Conservation (phyloP, 495 filamentous ascomycete species). For the Aspergillus taichungensis region DNA sequence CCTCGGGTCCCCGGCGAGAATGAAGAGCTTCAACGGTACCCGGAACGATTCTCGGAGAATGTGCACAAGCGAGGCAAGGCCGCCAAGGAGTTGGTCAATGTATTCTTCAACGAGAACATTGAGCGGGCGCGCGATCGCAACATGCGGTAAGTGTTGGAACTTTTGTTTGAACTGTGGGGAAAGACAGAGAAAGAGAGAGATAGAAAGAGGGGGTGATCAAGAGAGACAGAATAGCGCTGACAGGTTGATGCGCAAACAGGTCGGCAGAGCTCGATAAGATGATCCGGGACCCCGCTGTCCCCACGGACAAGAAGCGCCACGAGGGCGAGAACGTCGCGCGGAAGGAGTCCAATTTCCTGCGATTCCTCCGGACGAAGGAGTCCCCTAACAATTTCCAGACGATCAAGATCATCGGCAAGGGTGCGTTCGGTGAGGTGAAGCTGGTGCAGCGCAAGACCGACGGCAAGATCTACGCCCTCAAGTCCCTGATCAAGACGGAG, state of each 20-base stretch:
- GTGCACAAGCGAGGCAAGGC: constrained; percentile 66
- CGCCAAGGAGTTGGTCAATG: constrained; percentile 55
- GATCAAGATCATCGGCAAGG: constrained; percentile 96
- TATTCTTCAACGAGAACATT: constrained; percentile 95
- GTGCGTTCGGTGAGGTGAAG: constrained; percentile 96
- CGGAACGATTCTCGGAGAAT: constrained; percentile 70
- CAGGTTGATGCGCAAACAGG: constrained; percentile 32
- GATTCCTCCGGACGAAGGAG: constrained; percentile 88
- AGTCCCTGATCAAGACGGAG: constrained; percentile 94
- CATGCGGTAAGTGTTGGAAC: constrained; percentile 53
- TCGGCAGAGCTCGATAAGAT: constrained; percentile 84
- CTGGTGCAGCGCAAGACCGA: constrained; percentile 94
- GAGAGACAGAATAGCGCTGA: too few species aligned
- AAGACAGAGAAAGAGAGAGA: neutral
- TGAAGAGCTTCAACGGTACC: constrained; percentile 57
- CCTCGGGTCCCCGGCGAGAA: constrained; percentile 33
- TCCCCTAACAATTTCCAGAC: constrained; percentile 88
- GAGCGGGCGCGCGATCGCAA: constrained; percentile 86
- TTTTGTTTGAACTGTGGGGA: neutral
- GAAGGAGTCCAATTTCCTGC: constrained; percentile 83
- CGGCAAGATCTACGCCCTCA: constrained; percentile 95
- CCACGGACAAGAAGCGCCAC: constrained; percentile 64
- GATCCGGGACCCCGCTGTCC: constrained; percentile 61
- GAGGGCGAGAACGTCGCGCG: constrained; percentile 69
- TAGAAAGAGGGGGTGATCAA: too few species aligned